A percentile compares a stretch with the other conserved stretches of the same genome.
phyloP scores from a whole-genome alignment of 371 early-diverging fungal genomes.

The Amoeboaphelidium protococcarum region DNA sequence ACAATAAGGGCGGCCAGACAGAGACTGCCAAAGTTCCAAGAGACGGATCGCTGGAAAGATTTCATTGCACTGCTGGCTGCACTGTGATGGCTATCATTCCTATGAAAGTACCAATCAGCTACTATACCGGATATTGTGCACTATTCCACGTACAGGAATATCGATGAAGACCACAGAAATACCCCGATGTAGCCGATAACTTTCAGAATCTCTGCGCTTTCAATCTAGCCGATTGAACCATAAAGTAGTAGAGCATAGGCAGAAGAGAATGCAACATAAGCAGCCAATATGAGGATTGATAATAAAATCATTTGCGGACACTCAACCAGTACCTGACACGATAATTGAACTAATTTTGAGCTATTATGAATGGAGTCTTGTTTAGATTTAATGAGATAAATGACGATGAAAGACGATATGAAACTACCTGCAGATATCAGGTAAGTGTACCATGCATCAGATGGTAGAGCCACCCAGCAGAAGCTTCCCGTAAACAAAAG shows the following conservation, averaged over 20 bases:
- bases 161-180: neutral
- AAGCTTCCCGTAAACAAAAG: neutral
- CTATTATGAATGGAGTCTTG: neutral
- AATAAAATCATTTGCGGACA: neutral
- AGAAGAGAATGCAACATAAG: neutral
- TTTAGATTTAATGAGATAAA: neutral
- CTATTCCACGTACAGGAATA: neutral
- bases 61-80: neutral
- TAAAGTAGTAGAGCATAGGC: neutral
- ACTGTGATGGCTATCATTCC: neutral
- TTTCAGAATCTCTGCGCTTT: neutral
- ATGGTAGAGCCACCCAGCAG: neutral
- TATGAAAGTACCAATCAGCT: neutral
- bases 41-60: neutral
- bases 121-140: neutral
- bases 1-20: neutral
- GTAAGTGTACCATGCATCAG: neutral
- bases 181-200: neutral
- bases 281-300: neutral
- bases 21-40: neutral
- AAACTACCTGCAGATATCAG: neutral
- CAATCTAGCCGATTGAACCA: neutral
- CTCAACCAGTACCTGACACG: neutral
- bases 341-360: neutral
- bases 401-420: neutral